These are phyloP conservation scores for Termitomyces sp. DNA, from an alignment of 768 basidiomycete species.

Conservation along the genomic window DNA sequence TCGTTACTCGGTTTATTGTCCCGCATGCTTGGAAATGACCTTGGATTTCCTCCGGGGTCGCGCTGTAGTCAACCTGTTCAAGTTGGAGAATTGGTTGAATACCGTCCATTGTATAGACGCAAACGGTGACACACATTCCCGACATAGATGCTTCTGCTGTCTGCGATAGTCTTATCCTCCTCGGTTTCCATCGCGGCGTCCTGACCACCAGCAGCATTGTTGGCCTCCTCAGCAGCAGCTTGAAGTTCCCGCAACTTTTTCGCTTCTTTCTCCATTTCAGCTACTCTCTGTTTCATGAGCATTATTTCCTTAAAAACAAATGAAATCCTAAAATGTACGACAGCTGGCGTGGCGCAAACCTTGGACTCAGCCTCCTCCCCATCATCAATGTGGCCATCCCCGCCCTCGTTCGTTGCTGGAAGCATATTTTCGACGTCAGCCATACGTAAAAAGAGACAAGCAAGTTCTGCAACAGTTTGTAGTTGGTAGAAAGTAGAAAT, in stretches of 20 bases:
- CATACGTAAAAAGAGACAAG: constrained; percentile 29
- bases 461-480: constrained; percentile 9
- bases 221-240: constrained; percentile 66
- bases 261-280: constrained; percentile 91
- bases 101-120: constrained; percentile 9
- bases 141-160: constrained; percentile 87
- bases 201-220: constrained; percentile 42
- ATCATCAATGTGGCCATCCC: constrained; percentile 47
- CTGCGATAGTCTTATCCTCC: constrained; percentile 80
- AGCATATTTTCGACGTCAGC: constrained; percentile 49
- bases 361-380: constrained; percentile 64
- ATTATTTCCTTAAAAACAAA: constrained; percentile 66
- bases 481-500: constrained; percentile 6
- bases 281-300: constrained; percentile 89
- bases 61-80: constrained; percentile 89
- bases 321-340: constrained; percentile 12
- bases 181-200: constrained; percentile 67
- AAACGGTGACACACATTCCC: constrained; percentile 76
- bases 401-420: constrained; percentile 31
- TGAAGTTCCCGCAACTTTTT: constrained; percentile 85
- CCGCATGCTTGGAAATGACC: constrained; percentile 96
- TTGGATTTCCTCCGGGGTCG: constrained; percentile 98
- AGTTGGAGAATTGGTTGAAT: not conserved
- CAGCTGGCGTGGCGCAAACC: constrained; percentile 27
- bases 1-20: constrained; percentile 97